phyloP scores from a whole-genome alignment of 2,329 filamentous ascomycete species.

The Penicillium brasilianum region DNA sequence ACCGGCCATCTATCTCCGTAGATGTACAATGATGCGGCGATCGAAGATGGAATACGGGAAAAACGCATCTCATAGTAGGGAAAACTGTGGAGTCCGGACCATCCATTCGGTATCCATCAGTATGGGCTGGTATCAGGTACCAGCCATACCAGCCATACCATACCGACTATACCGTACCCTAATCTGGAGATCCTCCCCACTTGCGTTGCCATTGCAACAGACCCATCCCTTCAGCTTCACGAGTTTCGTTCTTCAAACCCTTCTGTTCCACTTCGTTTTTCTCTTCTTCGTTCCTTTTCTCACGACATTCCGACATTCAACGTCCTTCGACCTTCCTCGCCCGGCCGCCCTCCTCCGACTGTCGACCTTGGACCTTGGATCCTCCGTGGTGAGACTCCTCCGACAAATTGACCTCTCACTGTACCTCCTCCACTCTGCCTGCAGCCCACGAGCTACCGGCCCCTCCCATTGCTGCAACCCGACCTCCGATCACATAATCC shows the following conservation, averaged over 20 bases:
- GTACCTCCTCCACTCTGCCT: constrained; percentile 18
- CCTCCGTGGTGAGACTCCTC: constrained; percentile 9
- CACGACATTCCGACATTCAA: constrained; percentile 32
- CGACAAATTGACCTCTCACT: constrained; percentile 3
- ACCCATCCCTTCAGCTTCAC: constrained; percentile 48
- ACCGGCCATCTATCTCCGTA: too few species aligned
- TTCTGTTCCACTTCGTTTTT: constrained; percentile 30
- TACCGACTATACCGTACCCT: constrained; percentile 23
- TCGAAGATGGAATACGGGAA: background rate
- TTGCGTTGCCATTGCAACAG: constrained; percentile 51
- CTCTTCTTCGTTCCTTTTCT: constrained; percentile 31
- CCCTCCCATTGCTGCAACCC: constrained; percentile 27
- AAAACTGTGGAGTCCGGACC: too few species aligned
- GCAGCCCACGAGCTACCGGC: constrained; percentile 32
- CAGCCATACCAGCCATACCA: constrained; percentile 2
- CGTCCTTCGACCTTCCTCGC: constrained; percentile 12
- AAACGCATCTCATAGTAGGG: background rate
- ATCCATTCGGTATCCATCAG: background rate
- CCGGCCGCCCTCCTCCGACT: constrained; percentile 31
- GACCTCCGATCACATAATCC: constrained; percentile 16
- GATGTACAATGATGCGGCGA: background rate
- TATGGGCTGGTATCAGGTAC: background rate
- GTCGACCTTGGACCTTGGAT: too few species aligned
- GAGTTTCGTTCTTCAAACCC: constrained; percentile 39
- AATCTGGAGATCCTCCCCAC: constrained; percentile 49